Base-by-base conservation (phyloP, 371 early-diverging fungal species). In the Parasitella parasitica region DNA sequence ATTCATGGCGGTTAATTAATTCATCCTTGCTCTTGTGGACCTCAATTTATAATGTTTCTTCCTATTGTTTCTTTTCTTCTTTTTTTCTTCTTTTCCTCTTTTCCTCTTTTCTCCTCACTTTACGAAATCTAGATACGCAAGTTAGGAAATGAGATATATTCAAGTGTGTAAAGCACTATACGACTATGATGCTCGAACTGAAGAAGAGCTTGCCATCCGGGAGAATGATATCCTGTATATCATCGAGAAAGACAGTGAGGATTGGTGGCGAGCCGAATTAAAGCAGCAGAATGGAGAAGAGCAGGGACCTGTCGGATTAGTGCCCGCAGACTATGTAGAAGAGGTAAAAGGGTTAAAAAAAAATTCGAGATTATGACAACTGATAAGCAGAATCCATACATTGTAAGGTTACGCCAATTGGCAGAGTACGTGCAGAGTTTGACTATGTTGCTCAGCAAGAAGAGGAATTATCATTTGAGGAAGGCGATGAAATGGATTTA, bases 121-220 rank as follows among this genome's bases (percentile, higher is more conserved):
- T n/a, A n/a, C n/a, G n/a, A n/a, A n/a, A n/a, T n/a, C n/a, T n/a
- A n/a, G n/a, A n/a, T n/a, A n/a, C n/a, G n/a, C n/a, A n/a, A n/a
- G n/a, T n/a, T n/a, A 8, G 3, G 12, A 24, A 51, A 80, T 80
- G 81, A 76, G 69, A 63, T 80, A 80, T 53, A 69, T 80, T 38
- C 63, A 73, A 58, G 76, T 80, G 57, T 76, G 73, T 51, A 72
- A 74, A 67, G 70, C 78, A 54, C 66, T 77, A 36, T 80, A 80
- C 67, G 89, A 91, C 69, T 97, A 96, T 76, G 85, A 85, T 46
- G 91, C 96, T 28, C 81, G 86, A 39, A 91, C 90, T 34, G 89
- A 88, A 66, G 97, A 96, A 54, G 97, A 97, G 77, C 78, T 97
- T 57, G 74, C 79, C 46, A 84, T 97, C 63, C 72, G 78, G 32